Conservation (phyloP, 208 protist genomes). For the Crithidia bombi region DNA sequence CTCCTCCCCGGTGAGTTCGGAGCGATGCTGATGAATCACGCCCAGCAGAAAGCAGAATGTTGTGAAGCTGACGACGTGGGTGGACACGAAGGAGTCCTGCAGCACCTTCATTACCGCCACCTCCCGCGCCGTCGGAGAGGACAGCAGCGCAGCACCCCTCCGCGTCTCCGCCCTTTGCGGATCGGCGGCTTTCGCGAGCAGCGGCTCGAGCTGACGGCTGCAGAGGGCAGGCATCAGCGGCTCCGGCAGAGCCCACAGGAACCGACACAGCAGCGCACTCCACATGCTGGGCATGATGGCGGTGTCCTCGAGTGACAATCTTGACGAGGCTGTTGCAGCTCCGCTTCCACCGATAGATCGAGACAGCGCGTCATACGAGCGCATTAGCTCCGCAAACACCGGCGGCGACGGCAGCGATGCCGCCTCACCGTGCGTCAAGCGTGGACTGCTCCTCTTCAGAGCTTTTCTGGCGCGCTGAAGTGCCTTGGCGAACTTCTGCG, state of each 20-base stretch:
- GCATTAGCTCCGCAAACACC: constrained; percentile 18
- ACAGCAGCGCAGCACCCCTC: not conserved
- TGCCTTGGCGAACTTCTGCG: constrained; percentile 15
- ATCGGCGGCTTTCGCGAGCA: constrained; percentile 2
- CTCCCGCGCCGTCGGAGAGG: not conserved
- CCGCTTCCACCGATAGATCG: not conserved
- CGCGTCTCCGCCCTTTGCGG: not conserved
- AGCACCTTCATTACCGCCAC: not conserved
- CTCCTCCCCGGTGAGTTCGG: constrained; percentile 40
- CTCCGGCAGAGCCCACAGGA: constrained; percentile 47
- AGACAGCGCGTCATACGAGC: constrained; percentile 10
- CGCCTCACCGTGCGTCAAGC: not conserved
- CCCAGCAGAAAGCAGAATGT: constrained; percentile 24
- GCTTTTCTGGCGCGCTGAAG: constrained; percentile 6
- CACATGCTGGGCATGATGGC: constrained; percentile 25
- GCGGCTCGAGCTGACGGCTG: constrained; percentile 47
- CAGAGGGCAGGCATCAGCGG: constrained; percentile 48
- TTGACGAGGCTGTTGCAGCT: not conserved
- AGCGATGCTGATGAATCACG: constrained; percentile 22
- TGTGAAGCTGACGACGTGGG: constrained; percentile 11
- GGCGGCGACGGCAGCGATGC: constrained; percentile 1
- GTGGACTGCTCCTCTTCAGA: not conserved
- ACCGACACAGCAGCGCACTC: constrained; percentile 35
- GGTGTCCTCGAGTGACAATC: not conserved
- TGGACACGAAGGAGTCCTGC: constrained; percentile 16